Base-by-base conservation (phyloP, 2,329 filamentous ascomycete genomes). In the Ustilaginoidea virens region DNA sequence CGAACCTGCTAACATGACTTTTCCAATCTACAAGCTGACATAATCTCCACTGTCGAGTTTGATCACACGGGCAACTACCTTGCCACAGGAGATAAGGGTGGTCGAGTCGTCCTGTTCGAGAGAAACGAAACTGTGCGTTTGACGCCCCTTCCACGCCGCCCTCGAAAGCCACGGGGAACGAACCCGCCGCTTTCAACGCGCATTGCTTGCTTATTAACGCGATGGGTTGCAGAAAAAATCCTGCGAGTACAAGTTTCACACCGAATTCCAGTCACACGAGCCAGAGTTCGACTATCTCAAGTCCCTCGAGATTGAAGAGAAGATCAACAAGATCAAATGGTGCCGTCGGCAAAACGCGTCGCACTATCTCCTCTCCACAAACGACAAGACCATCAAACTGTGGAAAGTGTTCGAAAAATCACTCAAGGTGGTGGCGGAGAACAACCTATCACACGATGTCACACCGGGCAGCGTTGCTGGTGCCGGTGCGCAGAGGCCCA, bases 311-410 rank as follows among this genome's bases (percentile, higher is more conserved):
- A 98, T 98, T 50, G 90, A 98, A 68, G 90, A 98, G 60, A 98
- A 98, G 65, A 98, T 98, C 69, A 98, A 98, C 70, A 98, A 98
- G 68, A 98, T 98, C 63, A 98, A 96, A 59, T 98, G 90, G 90
- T 98, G 90, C 57, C 77, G 80, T 51, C 78, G 90, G 58, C 87
- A 96, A 60, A 98, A 98, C 66, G 81, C 87, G 36, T 96, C 90
- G 32, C 90, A 98, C 61, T 98, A 93, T 56, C 74, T 98, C 29
- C 73, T 98, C 33, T 96, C 90, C 24, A 98, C 90, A 45, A 98
- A 98, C 53, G 90, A 98, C 66, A 98, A 98, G 67, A 98, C 90
- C 23, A 98, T 98, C 69, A 98, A 98, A 65, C 66, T 98, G 42
- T 98, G 90, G 90, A 98, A 98, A 57, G 87, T 98, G 28, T 98